phyloP scores from a whole-genome alignment of 192 early-diverging fungal species.

The Thamnidium elegans region DNA sequence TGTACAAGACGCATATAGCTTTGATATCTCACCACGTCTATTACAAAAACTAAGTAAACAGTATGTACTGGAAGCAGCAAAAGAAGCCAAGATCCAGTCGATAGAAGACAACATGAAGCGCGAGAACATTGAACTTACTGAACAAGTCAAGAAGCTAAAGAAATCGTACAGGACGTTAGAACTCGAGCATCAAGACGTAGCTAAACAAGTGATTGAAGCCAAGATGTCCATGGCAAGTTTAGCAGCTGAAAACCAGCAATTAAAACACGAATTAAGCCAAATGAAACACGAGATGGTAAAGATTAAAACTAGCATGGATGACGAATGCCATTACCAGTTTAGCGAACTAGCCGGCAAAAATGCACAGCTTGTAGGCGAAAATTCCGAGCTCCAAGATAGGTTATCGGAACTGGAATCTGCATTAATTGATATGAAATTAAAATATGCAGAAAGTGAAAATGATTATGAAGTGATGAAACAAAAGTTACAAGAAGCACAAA shows the following conservation, averaged over 20 bases:
- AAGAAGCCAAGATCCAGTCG: constrained; percentile 63
- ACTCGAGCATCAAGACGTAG: constrained; percentile 69
- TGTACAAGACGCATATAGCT: constrained; percentile 75
- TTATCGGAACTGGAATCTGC: constrained; percentile 58
- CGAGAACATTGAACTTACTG: constrained; percentile 63
- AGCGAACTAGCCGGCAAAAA: constrained; percentile 72
- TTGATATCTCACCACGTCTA: constrained; percentile 64
- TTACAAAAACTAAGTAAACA: constrained; percentile 71
- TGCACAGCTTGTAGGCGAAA: constrained; percentile 60
- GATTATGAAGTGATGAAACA: constrained; percentile 63
- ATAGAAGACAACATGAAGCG: constrained; percentile 55
- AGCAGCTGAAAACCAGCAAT: constrained; percentile 48
- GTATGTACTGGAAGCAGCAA: constrained; percentile 60
- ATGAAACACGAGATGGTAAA: constrained; percentile 52
- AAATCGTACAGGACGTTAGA: constrained; percentile 61
- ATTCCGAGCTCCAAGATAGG: constrained; percentile 60
- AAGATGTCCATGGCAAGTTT: constrained; percentile 55
- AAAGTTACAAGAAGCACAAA: constrained; percentile 63
- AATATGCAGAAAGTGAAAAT: constrained; percentile 78
- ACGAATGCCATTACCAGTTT: neutral
- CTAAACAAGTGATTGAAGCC: constrained; percentile 59
- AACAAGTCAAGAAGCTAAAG: constrained; percentile 61
- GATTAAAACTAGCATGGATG: constrained; percentile 50
- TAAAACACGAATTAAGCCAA: constrained; percentile 58
- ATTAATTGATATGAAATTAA: constrained; percentile 63